A percentile compares a stretch with the other conserved stretches of the same genome.
Evolutionary conservation across 192 early-diverging fungal species (phyloP).

Genomic region (Gamsiella multidivaricata): DNA sequence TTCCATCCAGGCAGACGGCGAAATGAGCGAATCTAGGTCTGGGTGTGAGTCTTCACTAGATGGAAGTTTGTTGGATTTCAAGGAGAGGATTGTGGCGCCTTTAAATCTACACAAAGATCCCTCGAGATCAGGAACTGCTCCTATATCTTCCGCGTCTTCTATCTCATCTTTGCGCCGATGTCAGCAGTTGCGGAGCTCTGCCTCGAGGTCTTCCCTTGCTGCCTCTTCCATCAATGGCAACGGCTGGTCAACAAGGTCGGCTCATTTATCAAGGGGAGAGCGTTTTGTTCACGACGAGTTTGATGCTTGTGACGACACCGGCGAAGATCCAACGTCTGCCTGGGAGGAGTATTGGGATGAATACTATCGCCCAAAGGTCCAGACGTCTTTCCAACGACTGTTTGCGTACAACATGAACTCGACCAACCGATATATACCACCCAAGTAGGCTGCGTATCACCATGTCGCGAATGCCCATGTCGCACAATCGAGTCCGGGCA

Average conservation of each 20-base stretch:
- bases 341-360: conserved; percentile 81
- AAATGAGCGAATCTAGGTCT: neutral
- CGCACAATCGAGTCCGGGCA: too few species aligned
- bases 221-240: neutral
- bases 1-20: neutral
- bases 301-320: conserved; percentile 13
- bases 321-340: neutral
- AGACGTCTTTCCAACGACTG: conserved; percentile 80
- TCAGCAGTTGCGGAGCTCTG: conserved; percentile 13
- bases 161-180: conserved; percentile 21
- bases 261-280: conserved; percentile 10
- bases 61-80: conserved; percentile 22
- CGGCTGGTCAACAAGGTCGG: neutral
- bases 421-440: conserved; percentile 67
- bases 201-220: conserved; percentile 19
- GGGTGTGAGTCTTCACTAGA: conserved; percentile 1
- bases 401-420: conserved; percentile 92
- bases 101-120: neutral
- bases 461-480: neutral
- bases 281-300: conserved; percentile 17
- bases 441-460: conserved; percentile 26
- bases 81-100: conserved; percentile 30
- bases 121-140: neutral
- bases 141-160: conserved; percentile 27
- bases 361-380: conserved; percentile 85